Base-by-base conservation (phyloP, 192 early-diverging fungal species). In the Podila horticola region DNA sequence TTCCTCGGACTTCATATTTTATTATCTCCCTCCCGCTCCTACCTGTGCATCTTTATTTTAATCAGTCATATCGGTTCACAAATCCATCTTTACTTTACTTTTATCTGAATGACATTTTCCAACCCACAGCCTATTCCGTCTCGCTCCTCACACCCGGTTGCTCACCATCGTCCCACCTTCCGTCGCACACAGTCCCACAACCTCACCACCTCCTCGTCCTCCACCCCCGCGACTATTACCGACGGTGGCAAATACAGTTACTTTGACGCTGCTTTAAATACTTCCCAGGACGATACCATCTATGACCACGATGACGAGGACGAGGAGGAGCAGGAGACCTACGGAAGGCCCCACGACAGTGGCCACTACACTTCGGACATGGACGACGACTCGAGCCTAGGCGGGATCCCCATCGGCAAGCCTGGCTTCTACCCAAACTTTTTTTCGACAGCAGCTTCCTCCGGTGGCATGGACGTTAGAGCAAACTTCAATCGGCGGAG, bases 71-170 rank as follows among this genome's bases (percentile, higher is more conserved):
- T 52, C 24, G n/a, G 24, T 24, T 10, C 22, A 20, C 49, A 4
- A 11, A 55, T 55, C 24, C 52, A 55, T 55, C 20, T 22, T 22
- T 5, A 5, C 52, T 36, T 65, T 50, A 4, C 64, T 51, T 45
- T 41, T 29, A 20, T 38, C 74, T 66, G 69, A 52, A 79, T 79
- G 76, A 79, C 76, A 60, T 72, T 79, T 62, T 79, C 76, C 51
- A 72, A 67, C 51, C 76, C 76, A 17, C 76, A 79, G 45, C 76
- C 76, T 72, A 79, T 79, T 58, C 76, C 76, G 4, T 72, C 76
- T 30, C 76, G 76, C n/a, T 79, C 76, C 60, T 72, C 76, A 26
- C 76, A 72, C 61, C 76, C 76, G 10, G 70, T 68, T 34, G 65
- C 76, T 1, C 76, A 79, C 45, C 76, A 79, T 64, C 76, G 76